A percentile compares a stretch with the other conserved stretches of the same genome.
phyloP scores from a whole-genome alignment of 2,329 filamentous ascomycete species.

The Dactylellina haptotyla region DNA sequence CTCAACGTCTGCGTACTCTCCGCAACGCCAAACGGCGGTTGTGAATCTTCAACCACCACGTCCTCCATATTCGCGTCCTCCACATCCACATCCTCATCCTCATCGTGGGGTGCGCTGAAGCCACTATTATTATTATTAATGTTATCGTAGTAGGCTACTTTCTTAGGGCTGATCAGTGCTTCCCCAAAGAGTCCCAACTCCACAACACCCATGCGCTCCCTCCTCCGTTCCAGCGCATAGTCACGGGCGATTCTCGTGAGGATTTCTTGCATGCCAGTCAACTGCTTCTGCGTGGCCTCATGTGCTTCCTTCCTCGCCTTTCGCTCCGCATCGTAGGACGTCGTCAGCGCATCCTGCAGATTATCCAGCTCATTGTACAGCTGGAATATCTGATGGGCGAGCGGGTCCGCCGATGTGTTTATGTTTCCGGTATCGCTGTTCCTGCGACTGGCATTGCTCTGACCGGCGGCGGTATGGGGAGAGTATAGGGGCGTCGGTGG shows the following conservation, averaged over 20 bases:
- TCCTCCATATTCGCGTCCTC: conserved; percentile 36
- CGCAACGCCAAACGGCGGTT: conserved; percentile 2
- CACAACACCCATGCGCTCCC: conserved; percentile 12
- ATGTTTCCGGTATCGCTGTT: background rate
- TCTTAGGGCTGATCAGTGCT: conserved; percentile 14
- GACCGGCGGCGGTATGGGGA: background rate
- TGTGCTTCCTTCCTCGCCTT: conserved; percentile 23
- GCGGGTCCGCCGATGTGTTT: conserved; percentile 1
- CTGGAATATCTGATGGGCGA: conserved; percentile 16
- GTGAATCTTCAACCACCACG: conserved; percentile 25
- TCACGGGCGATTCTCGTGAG: conserved; percentile 10
- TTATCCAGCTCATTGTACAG: conserved; percentile 27
- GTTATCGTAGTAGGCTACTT: background rate
- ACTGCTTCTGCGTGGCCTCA: conserved; percentile 21
- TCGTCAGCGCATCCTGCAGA: conserved; percentile 17
- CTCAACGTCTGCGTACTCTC: background rate
- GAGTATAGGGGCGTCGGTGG: background rate
- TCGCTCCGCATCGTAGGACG: conserved; percentile 21
- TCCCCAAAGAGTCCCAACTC: conserved; percentile 30
- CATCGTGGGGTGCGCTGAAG: background rate
- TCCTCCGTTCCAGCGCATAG: conserved; percentile 8
- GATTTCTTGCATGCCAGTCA: conserved; percentile 28
- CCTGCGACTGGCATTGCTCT: background rate
- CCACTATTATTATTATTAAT: background rate
- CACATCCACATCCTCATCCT: background rate